Conservation (phyloP, 768 basidiomycete species). For the Serendipita sp. region DNA sequence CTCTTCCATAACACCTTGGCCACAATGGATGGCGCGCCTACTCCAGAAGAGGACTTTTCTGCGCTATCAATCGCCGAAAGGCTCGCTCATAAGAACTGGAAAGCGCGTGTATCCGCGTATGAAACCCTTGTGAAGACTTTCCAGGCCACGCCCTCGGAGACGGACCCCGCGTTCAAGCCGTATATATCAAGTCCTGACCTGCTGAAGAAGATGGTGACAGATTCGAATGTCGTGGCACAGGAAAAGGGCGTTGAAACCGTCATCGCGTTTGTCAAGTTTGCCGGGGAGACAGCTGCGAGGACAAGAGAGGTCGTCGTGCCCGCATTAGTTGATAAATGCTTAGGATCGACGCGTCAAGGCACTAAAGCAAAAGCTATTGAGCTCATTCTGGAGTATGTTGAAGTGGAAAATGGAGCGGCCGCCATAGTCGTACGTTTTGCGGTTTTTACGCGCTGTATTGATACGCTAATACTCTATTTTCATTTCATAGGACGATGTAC, state of each 20-base stretch:
- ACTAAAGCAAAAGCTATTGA: conserved; percentile 82
- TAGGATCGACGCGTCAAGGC: conserved; percentile 78
- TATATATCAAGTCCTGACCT: conserved; percentile 63
- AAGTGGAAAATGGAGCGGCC: conserved; percentile 77
- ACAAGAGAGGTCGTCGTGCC: conserved; percentile 69
- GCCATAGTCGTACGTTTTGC: conserved; percentile 67
- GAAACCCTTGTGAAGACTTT: conserved; percentile 76
- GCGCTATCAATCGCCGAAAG: conserved; percentile 60
- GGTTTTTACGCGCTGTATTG: conserved; percentile 11
- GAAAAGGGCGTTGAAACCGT: conserved; percentile 93
- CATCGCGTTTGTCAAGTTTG: conserved; percentile 71
- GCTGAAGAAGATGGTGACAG: conserved; percentile 74
- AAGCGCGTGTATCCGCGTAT: conserved; percentile 89
- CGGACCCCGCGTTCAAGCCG: conserved; percentile 84
- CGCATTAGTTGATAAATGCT: conserved; percentile 89
- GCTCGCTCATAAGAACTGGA: conserved; percentile 95
- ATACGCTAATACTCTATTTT: conserved; percentile 13
- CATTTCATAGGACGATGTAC: conserved; percentile 44
- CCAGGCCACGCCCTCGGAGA: conserved; percentile 76
- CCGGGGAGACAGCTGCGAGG: conserved; percentile 74
- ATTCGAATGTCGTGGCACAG: conserved; percentile 92
- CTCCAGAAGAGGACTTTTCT: conserved; percentile 88
- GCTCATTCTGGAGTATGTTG: conserved; percentile 74
- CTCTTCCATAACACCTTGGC: background rate
- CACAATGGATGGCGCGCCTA: conserved; percentile 76